phyloP scores from a whole-genome alignment of 202 grass and related monocot genomes.

The Musa balbisiana region DNA sequence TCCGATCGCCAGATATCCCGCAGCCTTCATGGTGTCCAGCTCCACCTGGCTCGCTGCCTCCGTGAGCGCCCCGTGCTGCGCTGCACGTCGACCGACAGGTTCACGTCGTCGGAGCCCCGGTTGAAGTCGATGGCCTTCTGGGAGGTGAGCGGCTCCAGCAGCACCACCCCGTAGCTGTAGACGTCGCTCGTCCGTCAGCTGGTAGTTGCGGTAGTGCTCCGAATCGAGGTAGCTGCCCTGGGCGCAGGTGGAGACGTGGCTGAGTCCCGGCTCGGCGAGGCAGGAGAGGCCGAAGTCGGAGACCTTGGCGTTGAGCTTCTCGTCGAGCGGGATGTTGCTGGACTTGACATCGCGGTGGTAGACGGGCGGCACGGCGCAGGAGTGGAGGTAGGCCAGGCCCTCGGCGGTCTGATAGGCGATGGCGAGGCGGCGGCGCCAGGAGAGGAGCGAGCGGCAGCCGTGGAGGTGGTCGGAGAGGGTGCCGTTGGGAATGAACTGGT shows the following conservation, averaged over 20 bases:
- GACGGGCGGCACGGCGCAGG: constrained; percentile 45
- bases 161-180: constrained; percentile 59
- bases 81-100: constrained; percentile 50
- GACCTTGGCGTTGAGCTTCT: constrained; percentile 50
- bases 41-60: constrained; percentile 37
- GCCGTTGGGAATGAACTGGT: constrained; percentile 67
- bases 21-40: constrained; percentile 59
- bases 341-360: constrained; percentile 27
- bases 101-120: constrained; percentile 49
- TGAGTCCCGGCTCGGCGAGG: constrained; percentile 32
- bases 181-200: constrained; percentile 71
- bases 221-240: constrained; percentile 77
- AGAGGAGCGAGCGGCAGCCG: constrained; percentile 28
- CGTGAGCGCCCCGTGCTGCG: constrained; percentile 30
- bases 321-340: constrained; percentile 21
- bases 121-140: constrained; percentile 62
- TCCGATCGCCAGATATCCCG: constrained; percentile 52
- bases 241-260: constrained; percentile 77
- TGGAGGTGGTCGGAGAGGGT: constrained; percentile 61
- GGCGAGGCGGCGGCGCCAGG: constrained; percentile 45
- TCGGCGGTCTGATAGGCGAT: constrained; percentile 58
- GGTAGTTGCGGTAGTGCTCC: constrained; percentile 80
- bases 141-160: constrained; percentile 58
- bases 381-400: constrained; percentile 79
- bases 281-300: constrained; percentile 42